Evolutionary conservation across 1,284 basidiomycete genomes (phyloP).

Genomic region (Lentinula novae-zelandiae): DNA sequence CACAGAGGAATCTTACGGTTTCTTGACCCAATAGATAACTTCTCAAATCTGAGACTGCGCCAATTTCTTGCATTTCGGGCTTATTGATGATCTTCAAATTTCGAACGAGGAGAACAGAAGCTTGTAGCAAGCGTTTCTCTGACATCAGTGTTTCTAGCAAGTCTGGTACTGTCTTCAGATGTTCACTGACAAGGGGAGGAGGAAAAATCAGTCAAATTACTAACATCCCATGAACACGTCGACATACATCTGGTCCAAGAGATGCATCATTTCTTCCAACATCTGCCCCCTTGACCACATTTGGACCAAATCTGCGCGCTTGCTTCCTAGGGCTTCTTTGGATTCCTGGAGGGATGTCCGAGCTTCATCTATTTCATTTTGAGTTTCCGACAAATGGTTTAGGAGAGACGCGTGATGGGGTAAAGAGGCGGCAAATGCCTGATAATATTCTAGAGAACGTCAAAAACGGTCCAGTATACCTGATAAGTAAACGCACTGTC

Average conservation of each 20-base stretch:
- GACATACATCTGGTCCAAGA: constrained; percentile 87
- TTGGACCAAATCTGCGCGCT: constrained; percentile 82
- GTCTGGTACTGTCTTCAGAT: constrained; percentile 90
- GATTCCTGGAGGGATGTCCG: constrained; percentile 73
- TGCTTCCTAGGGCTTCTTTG: constrained; percentile 74
- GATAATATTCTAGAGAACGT: constrained; percentile 67
- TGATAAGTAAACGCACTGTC: constrained; percentile 57
- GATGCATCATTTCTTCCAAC: constrained; percentile 86
- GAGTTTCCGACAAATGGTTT: constrained; percentile 65
- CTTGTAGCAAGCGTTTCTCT: constrained; percentile 91
- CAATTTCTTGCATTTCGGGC: constrained; percentile 91
- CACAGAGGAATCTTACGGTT: constrained; percentile 51
- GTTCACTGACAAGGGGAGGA: constrained; percentile 55
- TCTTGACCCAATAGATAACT: constrained; percentile 88
- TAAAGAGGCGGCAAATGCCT: constrained; percentile 87
- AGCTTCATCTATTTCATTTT: constrained; percentile 71
- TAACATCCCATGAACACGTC: constrained; percentile 3
- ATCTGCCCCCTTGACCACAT: constrained; percentile 81
- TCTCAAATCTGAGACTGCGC: constrained; percentile 87
- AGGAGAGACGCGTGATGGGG: constrained; percentile 83
- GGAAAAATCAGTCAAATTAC: constrained; percentile 2
- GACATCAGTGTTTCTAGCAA: constrained; percentile 91
- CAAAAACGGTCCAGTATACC: constrained; percentile 3
- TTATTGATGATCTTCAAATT: constrained; percentile 91
- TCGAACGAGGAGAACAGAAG: constrained; percentile 83